Conservation (phyloP, 345 rosid species). For the Chamaenerion angustifolium region DNA sequence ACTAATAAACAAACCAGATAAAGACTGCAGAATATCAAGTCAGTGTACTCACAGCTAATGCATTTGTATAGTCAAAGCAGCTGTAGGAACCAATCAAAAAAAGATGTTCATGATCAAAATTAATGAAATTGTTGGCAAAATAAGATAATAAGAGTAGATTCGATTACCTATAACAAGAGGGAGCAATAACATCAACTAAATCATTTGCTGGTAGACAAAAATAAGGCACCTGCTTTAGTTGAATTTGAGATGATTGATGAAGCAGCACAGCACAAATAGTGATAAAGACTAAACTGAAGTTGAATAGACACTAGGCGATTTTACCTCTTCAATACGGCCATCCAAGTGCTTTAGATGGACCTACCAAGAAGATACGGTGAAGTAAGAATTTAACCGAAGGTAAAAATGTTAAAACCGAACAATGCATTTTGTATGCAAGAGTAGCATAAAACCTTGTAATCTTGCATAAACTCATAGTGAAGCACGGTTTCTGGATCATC, state of each 20-base stretch:
- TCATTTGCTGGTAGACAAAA: conserved; percentile 95
- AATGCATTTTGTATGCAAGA: conserved; percentile 6
- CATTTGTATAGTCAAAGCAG: conserved; percentile 97
- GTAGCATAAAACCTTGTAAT: conserved; percentile 57
- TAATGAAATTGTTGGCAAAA: not conserved
- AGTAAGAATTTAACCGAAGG: not conserved
- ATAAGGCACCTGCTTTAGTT: conserved; percentile 89
- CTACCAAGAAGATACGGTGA: conserved; percentile 19
- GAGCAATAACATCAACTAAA: conserved; percentile 83
- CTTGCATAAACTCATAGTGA: conserved; percentile 97
- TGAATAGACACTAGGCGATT: conserved; percentile 3
- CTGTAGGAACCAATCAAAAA: conserved; percentile 24
- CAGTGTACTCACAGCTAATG: conserved; percentile 65
- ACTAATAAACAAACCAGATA: too few species aligned
- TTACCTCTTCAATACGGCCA: conserved; percentile 92
- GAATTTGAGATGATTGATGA: conserved; percentile 16
- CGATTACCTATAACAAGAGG: conserved; percentile 86
- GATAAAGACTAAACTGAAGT: conserved; percentile 11
- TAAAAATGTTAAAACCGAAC: not conserved
- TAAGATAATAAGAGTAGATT: conserved; percentile 8
- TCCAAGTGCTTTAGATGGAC: conserved; percentile 93
- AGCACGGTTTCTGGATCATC: conserved; percentile 86
- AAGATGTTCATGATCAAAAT: not conserved
- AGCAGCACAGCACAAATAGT: conserved; percentile 20
- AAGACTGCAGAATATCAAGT: not conserved